These are phyloP conservation scores for Rhytidhysteron rufulum DNA, from an alignment of 2,329 filamentous ascomycete genomes.

Conservation along the genomic window DNA sequence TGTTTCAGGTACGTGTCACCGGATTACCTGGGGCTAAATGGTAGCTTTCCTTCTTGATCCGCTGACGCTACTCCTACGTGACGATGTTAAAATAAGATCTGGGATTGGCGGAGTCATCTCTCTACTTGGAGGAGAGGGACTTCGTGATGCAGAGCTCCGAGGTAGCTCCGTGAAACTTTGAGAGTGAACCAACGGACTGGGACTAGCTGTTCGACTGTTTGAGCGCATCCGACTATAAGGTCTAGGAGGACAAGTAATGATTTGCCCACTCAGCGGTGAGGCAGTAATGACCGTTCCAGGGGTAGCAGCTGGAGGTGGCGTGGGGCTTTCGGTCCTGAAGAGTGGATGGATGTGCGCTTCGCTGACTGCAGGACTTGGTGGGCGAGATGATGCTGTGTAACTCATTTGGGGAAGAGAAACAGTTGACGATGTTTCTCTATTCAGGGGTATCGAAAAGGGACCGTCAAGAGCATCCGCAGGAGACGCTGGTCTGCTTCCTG, in stretches of 20 bases:
- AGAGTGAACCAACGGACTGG: constrained; percentile 19
- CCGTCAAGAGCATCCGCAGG: constrained; percentile 59
- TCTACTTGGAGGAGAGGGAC: constrained; percentile 32
- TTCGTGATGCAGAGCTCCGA: constrained; percentile 17
- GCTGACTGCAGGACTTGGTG: constrained; percentile 39
- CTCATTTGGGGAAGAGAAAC: constrained; percentile 30
- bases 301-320: constrained; percentile 61
- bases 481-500: constrained; percentile 62
- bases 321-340: constrained; percentile 69
- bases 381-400: constrained; percentile 29
- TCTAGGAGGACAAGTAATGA: constrained; percentile 46
- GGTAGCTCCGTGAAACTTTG: constrained; percentile 12
- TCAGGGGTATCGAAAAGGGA: constrained; percentile 30
- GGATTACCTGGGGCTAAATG: constrained; percentile 13
- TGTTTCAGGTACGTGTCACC: neutral
- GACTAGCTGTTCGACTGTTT: constrained; percentile 22
- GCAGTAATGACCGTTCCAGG: constrained; percentile 69
- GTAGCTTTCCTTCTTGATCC: constrained; percentile 21
- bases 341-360: constrained; percentile 75
- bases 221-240: constrained; percentile 36
- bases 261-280: constrained; percentile 63
- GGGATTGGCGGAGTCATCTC: constrained; percentile 41
- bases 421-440: constrained; percentile 17
- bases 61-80: constrained; percentile 35
- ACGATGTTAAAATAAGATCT: constrained; percentile 40